These are phyloP conservation scores for Austroboletus niveus DNA, from an alignment of 1,284 basidiomycete species.

Conservation along the genomic window DNA sequence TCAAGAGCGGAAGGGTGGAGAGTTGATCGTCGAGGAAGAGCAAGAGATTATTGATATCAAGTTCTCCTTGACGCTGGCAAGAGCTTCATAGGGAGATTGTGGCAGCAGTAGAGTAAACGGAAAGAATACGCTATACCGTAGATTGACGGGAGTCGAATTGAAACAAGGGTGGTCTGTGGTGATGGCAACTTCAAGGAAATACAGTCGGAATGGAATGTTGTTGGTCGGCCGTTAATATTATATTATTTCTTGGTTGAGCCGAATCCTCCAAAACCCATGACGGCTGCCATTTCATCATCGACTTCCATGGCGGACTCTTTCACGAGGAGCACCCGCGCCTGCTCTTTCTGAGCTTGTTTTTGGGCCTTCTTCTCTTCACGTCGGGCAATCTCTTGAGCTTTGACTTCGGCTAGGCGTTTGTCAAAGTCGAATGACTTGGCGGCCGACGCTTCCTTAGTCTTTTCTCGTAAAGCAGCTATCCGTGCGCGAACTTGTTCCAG, in stretches of 20 bases:
- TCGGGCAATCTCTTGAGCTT: constrained; percentile 62
- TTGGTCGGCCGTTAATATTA: constrained; percentile 33
- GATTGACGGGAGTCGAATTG: not conserved
- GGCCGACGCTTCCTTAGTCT: constrained; percentile 74
- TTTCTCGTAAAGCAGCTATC: constrained; percentile 85
- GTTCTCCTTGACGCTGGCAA: constrained; percentile 68
- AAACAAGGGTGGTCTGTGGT: not conserved
- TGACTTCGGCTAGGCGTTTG: constrained; percentile 80
- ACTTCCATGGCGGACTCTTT: constrained; percentile 51
- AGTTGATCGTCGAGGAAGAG: constrained; percentile 72
- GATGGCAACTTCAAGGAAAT: constrained; percentile 26
- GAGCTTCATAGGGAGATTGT: constrained; percentile 13
- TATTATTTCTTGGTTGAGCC: constrained; percentile 80
- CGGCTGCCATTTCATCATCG: constrained; percentile 68
- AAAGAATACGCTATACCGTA: constrained; percentile 20
- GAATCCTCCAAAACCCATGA: constrained; percentile 96
- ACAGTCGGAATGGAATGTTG: constrained; percentile 20
- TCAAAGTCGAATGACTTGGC: constrained; percentile 94
- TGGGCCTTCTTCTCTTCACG: constrained; percentile 70
- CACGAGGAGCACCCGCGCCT: constrained; percentile 59
- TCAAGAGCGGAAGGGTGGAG: constrained; percentile 48
- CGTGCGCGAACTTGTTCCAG: constrained; percentile 88
- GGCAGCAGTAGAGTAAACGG: not conserved
- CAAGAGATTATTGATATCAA: constrained; percentile 85
- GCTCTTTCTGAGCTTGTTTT: constrained; percentile 72